These are phyloP conservation scores for Fonsecaea monophora DNA, from an alignment of 2,329 filamentous ascomycete genomes.

Conservation along the genomic window DNA sequence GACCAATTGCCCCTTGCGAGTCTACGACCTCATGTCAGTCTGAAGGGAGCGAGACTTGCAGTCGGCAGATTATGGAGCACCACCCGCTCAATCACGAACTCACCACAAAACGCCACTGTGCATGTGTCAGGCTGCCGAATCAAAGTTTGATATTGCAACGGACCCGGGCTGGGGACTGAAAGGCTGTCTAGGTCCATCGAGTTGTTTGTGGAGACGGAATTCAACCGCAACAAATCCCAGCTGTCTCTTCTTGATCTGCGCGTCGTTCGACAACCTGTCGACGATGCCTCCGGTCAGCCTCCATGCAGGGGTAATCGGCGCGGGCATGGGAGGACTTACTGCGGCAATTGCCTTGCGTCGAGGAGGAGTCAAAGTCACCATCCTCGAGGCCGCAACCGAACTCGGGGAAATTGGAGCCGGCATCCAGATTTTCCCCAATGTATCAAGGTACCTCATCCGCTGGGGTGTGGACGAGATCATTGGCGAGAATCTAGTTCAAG, in stretches of 20 bases:
- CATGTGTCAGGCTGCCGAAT: not conserved
- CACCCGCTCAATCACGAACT: not conserved
- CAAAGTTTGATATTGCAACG: not conserved
- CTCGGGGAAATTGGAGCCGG: slow-evolving; percentile 45
- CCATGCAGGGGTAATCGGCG: slow-evolving; percentile 45
- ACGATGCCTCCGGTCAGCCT: slow-evolving; percentile 22
- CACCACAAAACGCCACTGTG: not conserved
- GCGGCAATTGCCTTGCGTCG: slow-evolving; percentile 52
- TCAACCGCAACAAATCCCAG: not conserved
- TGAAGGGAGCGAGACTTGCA: not conserved
- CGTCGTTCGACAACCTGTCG: not conserved
- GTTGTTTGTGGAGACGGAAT: not conserved
- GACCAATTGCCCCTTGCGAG: not conserved
- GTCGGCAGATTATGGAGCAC: not conserved
- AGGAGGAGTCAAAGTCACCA: slow-evolving; percentile 44
- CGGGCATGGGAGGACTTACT: slow-evolving; percentile 52
- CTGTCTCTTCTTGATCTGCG: not conserved
- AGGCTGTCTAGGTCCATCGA: slow-evolving; percentile 1
- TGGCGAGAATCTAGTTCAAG: slow-evolving; percentile 49
- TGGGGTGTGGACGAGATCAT: slow-evolving; percentile 51
- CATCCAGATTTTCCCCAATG: slow-evolving; percentile 52
- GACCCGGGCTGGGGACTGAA: not conserved
- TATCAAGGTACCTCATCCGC: slow-evolving; percentile 48
- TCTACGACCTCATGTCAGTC: not conserved
- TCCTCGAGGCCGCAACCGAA: slow-evolving; percentile 27